Base-by-base conservation (phyloP, 495 filamentous ascomycete genomes). In the Aspergillus bridgeri region DNA sequence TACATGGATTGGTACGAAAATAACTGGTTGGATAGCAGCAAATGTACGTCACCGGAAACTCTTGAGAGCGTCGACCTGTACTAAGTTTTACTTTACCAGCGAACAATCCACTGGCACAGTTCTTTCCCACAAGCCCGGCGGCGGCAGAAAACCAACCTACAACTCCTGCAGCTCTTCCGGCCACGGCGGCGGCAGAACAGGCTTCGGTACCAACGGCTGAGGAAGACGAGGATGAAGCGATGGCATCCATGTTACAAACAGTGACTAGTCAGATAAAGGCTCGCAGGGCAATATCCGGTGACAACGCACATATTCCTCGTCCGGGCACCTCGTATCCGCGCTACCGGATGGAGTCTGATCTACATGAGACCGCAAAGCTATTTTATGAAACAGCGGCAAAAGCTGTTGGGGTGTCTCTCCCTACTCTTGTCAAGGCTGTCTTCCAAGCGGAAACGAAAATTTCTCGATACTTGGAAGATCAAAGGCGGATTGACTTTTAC, bases 1-100 rank as follows among this genome's bases (percentile, higher is more conserved):
- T 96, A 96, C 58, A 77, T 98, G 78, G 85, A 92, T 68, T 97
- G 90, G 89, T 96, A 90, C 64, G 87, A 93, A 66, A 80, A 82
- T 61, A 90, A 77, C 25, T 95, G 86, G 82, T 65, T 88, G 48
- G 79, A 83, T 51, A 62, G 24, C 27, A 68, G 61, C 42, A 69
- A 58, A 62, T 55, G 69, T 70, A 47, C 2, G 55, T 21, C 23
- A 21, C 44, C 44, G 15, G 23, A 24, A 20, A 45, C 42, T 15
- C 46, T 2, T 20, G 47, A 29, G 25, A 6, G 42, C 17, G 6
- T 18, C 2, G 38, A 24, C 4, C 15, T 19, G 18, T 48, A 50
- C 7, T 23, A 25, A 38, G 29, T 29, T 43, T 23, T 3, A 11
- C n/a, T 47, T 52, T 33, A 17, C 53, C 42, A 61, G 61, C 45